Evolutionary conservation across 768 basidiomycete genomes (phyloP).

Genomic region (Astraeus odoratus): DNA sequence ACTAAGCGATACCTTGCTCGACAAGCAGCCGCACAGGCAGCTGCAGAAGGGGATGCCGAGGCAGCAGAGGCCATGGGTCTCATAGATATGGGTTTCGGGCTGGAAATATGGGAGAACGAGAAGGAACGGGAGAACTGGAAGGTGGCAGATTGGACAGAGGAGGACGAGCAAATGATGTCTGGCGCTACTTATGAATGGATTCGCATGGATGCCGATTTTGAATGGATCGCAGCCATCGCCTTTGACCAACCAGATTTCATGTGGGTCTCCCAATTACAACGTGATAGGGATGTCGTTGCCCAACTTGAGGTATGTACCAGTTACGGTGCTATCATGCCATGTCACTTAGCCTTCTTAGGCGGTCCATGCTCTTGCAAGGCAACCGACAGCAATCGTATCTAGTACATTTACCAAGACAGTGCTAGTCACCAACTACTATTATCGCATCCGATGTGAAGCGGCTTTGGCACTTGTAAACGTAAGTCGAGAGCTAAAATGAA

Average conservation of each 20-base stretch:
- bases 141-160: constrained; percentile 96
- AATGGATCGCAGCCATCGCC: constrained; percentile 91
- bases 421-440: constrained; percentile 93
- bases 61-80: constrained; percentile 91
- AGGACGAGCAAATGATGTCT: constrained; percentile 89
- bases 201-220: constrained; percentile 96
- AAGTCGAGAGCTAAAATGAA: constrained; percentile 24
- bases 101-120: constrained; percentile 96
- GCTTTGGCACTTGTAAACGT: constrained; percentile 78
- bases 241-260: constrained; percentile 97
- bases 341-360: constrained; percentile 50
- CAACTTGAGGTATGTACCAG: constrained; percentile 76
- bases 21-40: constrained; percentile 88
- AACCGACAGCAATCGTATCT: constrained; percentile 79
- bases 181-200: constrained; percentile 99
- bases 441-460: constrained; percentile 92
- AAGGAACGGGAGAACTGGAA: constrained; percentile 91
- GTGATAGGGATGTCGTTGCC: constrained; percentile 94
- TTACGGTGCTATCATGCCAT: neutral
- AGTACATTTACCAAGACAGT: constrained; percentile 91
- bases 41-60: constrained; percentile 86
- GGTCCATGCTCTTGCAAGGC: constrained; percentile 77
- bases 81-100: constrained; percentile 89
- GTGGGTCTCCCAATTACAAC: constrained; percentile 95
- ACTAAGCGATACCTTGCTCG: constrained; percentile 94